These are phyloP conservation scores for Lasiodiplodia theobromae DNA, from an alignment of 2,329 filamentous ascomycete genomes.

Conservation along the genomic window DNA sequence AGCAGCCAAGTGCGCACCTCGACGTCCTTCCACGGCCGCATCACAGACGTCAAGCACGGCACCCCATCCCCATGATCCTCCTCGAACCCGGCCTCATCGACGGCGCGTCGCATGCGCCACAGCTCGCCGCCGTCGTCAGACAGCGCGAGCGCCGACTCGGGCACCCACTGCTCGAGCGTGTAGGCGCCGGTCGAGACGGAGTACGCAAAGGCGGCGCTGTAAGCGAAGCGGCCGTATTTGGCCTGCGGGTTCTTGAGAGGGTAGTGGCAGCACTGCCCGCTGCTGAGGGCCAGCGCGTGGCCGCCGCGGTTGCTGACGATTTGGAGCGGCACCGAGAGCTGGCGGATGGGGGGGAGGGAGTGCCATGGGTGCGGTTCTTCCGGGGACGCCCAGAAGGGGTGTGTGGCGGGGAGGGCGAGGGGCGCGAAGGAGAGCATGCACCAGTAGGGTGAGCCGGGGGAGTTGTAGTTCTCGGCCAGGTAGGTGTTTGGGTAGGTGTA, in stretches of 20 bases:
- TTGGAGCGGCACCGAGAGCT: slow-evolving; percentile 73
- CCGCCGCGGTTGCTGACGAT: slow-evolving; percentile 75
- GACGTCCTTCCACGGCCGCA: slow-evolving; percentile 76
- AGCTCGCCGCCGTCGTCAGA: slow-evolving; percentile 80
- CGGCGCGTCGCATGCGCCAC: slow-evolving; percentile 77
- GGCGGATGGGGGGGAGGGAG: slow-evolving; percentile 60
- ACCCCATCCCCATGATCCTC: slow-evolving; percentile 54
- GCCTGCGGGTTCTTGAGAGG: slow-evolving; percentile 82
- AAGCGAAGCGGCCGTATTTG: slow-evolving; percentile 82
- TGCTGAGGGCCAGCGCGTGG: slow-evolving; percentile 74
- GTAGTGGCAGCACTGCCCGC: slow-evolving; percentile 82
- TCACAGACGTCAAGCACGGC: slow-evolving; percentile 71
- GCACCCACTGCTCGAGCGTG: slow-evolving; percentile 77
- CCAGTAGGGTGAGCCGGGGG: slow-evolving; percentile 76
- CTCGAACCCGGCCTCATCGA: slow-evolving; percentile 69
- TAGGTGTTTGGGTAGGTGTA: slow-evolving; percentile 84
- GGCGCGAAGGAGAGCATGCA: slow-evolving; percentile 80
- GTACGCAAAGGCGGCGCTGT: slow-evolving; percentile 78
- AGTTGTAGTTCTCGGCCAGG: slow-evolving; percentile 85
- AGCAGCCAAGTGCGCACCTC: slow-evolving; percentile 70
- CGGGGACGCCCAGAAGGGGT: slow-evolving; percentile 76
- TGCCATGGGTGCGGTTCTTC: slow-evolving; percentile 68
- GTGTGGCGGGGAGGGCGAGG: slow-evolving; percentile 70
- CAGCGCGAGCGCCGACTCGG: slow-evolving; percentile 77
- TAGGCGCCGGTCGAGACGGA: slow-evolving; percentile 79